phyloP scores from a whole-genome alignment of 1,284 basidiomycete genomes.

The Fistulina hepatica region DNA sequence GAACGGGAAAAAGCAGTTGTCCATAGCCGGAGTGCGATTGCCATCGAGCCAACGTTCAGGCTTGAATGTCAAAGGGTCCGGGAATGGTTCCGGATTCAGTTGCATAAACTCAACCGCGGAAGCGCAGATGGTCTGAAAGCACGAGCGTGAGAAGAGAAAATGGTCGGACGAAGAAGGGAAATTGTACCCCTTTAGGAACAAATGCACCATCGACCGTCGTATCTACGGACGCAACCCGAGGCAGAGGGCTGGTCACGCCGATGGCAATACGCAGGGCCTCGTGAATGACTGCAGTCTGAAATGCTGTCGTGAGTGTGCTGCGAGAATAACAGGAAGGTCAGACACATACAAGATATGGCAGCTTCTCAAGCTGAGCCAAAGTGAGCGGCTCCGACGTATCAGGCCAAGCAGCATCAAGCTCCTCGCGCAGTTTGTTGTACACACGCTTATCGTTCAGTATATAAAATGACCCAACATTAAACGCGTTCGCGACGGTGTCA shows the following conservation, averaged over 20 bases:
- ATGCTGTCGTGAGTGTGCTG: conserved; percentile 16
- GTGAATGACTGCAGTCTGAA: conserved; percentile 26
- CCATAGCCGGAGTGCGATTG: conserved; percentile 16
- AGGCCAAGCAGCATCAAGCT: conserved; percentile 22
- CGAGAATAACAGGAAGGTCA: background rate
- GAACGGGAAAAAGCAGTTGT: conserved; percentile 21
- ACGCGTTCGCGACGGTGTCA: conserved; percentile 28
- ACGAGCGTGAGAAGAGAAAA: background rate
- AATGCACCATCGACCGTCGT: conserved; percentile 18
- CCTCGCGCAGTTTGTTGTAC: conserved; percentile 14
- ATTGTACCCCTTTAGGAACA: conserved; percentile 21
- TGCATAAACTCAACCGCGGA: conserved; percentile 19
- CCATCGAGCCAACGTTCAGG: conserved; percentile 22
- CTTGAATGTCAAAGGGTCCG: conserved; percentile 16
- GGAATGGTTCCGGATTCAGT: conserved; percentile 18
- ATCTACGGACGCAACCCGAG: conserved; percentile 22
- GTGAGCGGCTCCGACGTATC: conserved; percentile 16
- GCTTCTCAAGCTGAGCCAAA: conserved; percentile 20
- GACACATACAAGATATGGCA: conserved; percentile 28
- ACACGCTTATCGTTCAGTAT: conserved; percentile 20
- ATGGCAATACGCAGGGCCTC: conserved; percentile 26
- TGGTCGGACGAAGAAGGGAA: background rate
- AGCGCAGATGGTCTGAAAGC: conserved; percentile 14
- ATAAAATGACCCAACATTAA: conserved; percentile 23
- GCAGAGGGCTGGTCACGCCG: conserved; percentile 24